These are phyloP conservation scores for Leccinellum luteum DNA, from an alignment of 768 basidiomycete genomes.

Conservation along the genomic window DNA sequence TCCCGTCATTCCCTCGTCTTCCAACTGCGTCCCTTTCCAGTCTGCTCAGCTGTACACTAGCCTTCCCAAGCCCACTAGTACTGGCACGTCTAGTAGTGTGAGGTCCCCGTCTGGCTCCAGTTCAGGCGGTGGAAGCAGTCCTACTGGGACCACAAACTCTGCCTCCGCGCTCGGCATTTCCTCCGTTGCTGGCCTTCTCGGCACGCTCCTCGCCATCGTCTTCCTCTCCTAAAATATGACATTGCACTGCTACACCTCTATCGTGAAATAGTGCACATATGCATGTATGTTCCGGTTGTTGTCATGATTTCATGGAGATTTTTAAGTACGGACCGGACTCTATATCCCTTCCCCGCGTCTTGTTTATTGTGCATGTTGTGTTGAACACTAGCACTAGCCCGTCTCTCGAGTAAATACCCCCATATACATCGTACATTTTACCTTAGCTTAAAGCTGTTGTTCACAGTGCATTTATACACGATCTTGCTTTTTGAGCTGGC, in stretches of 20 bases:
- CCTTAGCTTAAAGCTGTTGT: constrained; percentile 12
- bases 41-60: constrained; percentile 37
- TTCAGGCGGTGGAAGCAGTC: constrained; percentile 5
- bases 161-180: constrained; percentile 32
- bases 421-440: constrained; percentile 16
- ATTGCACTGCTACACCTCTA: not conserved
- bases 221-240: constrained; percentile 35
- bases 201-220: constrained; percentile 35
- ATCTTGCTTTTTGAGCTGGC: too few relatives aligned
- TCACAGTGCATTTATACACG: not conserved
- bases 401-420: constrained; percentile 20
- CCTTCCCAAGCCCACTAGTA: constrained; percentile 10
- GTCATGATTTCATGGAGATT: constrained; percentile 4
- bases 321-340: constrained; percentile 7
- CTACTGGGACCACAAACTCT: constrained; percentile 18
- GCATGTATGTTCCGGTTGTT: not conserved
- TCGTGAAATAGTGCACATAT: not conserved
- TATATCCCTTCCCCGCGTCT: not conserved
- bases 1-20: constrained; percentile 39
- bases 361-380: constrained; percentile 16
- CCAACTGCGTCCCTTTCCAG: constrained; percentile 41
- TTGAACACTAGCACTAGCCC: constrained; percentile 25
- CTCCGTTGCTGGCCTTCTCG: constrained; percentile 31
- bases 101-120: constrained; percentile 1
- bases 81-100: constrained; percentile 10